These are phyloP conservation scores for Citropsis articulata DNA, from an alignment of 345 rosid species.

Conservation along the genomic window DNA sequence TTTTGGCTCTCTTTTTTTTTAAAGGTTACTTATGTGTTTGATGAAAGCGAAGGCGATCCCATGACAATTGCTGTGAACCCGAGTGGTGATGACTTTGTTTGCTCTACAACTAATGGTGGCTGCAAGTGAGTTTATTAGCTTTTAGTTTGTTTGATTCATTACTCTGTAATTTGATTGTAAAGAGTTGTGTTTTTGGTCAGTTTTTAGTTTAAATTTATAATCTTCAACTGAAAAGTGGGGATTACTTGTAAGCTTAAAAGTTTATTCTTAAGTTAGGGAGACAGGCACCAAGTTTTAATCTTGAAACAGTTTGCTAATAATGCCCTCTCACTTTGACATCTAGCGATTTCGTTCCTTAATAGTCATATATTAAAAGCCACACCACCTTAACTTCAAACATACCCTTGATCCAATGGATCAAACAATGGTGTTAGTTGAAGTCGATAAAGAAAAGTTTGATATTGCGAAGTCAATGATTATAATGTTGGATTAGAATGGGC, in stretches of 20 bases:
- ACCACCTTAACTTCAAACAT: background rate
- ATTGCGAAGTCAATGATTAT: background rate
- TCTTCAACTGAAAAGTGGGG: background rate
- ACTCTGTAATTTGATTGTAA: background rate
- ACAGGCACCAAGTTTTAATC: background rate
- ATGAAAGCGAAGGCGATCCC: constrained; percentile 75
- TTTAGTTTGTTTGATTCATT: background rate
- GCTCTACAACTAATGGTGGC: constrained; percentile 77
- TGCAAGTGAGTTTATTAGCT: constrained; percentile 58
- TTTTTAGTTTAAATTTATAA: background rate
- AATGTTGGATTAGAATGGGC: background rate
- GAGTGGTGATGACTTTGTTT: constrained; percentile 75
- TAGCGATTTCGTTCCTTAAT: background rate
- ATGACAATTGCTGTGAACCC: constrained; percentile 72
- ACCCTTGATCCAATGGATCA: no score
- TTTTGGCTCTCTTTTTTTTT: background rate
- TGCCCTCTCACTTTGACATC: background rate
- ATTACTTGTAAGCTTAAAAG: background rate
- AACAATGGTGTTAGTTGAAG: background rate
- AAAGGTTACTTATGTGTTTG: constrained; percentile 59
- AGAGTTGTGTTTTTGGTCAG: background rate
- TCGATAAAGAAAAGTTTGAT: background rate
- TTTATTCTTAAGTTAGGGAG: background rate
- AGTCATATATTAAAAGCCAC: background rate
- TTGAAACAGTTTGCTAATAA: background rate